Percentiles rank a stretch among this genome's conserved stretches.
phyloP scores from a whole-genome alignment of 768 basidiomycete species.

The Leucocoprinus birnbaumii region DNA sequence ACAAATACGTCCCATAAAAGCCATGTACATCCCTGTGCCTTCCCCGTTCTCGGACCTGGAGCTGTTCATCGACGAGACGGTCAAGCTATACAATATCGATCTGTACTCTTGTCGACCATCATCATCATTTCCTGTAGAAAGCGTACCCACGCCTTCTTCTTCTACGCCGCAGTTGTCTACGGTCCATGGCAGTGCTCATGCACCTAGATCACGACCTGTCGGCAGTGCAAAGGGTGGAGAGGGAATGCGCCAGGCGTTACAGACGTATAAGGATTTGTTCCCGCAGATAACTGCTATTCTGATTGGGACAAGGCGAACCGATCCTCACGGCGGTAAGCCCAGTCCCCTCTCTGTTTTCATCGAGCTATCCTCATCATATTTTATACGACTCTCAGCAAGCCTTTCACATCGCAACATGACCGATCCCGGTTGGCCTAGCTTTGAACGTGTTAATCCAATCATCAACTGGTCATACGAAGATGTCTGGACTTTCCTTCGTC shows the following conservation, averaged over 20 bases:
- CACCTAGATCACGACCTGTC: constrained; percentile 29
- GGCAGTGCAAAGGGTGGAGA: constrained; percentile 59
- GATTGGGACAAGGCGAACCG: constrained; percentile 83
- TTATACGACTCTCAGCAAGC: constrained; percentile 42
- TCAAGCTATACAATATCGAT: constrained; percentile 67
- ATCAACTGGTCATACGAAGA: constrained; percentile 92
- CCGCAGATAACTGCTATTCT: constrained; percentile 77
- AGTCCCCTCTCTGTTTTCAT: background rate
- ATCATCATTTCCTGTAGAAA: constrained; percentile 41
- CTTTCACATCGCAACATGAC: constrained; percentile 75
- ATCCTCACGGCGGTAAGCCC: constrained; percentile 89
- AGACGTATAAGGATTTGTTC: constrained; percentile 64
- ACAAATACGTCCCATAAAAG: constrained; percentile 46
- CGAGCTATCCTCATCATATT: background rate
- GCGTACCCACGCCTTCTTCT: constrained; percentile 33
- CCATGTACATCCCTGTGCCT: constrained; percentile 87
- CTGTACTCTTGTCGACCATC: constrained; percentile 57
- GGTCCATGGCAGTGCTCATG: constrained; percentile 16
- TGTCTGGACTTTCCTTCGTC: constrained; percentile 84
- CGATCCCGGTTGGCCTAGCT: constrained; percentile 86
- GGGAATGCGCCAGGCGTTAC: constrained; percentile 78
- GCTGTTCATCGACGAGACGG: constrained; percentile 69
- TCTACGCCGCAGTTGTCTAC: constrained; percentile 14
- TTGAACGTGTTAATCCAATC: constrained; percentile 92
- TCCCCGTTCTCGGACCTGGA: constrained; percentile 88